Evolutionary conservation across 345 rosid species (phyloP).

Genomic region (Syzygium jambos): DNA sequence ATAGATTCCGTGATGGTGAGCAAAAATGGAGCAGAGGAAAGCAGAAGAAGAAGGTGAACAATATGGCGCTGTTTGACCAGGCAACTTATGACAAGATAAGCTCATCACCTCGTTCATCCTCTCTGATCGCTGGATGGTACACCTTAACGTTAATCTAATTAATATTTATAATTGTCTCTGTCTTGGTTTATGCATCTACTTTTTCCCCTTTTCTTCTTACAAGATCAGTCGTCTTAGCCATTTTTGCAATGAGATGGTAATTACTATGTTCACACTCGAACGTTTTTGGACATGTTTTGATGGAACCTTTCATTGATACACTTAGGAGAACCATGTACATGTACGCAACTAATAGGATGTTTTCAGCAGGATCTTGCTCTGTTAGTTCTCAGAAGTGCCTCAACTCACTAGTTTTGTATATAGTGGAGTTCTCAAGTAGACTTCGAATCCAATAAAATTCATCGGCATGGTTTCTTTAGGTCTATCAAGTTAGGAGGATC

Average conservation of each 20-base stretch:
- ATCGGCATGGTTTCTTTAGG: neutral
- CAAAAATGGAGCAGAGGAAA: constrained; percentile 16
- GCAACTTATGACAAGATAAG: constrained; percentile 37
- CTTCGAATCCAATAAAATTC: neutral
- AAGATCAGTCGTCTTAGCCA: neutral
- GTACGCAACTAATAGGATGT: neutral
- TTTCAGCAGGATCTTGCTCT: neutral
- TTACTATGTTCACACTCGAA: neutral
- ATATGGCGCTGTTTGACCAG: constrained; percentile 46
- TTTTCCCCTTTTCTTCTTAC: neutral
- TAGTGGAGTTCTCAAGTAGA: neutral
- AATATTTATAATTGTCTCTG: neutral
- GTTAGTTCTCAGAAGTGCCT: neutral
- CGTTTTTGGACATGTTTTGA: neutral
- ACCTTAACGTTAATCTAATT: neutral
- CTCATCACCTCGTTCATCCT: constrained; percentile 28
- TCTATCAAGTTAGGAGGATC: neutral
- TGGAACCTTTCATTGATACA: neutral
- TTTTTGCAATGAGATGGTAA: neutral
- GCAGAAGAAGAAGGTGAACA: constrained; percentile 7
- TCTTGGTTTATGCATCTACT: neutral
- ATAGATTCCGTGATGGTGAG: neutral
- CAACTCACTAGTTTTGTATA: neutral
- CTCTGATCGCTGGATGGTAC: constrained; percentile 36
- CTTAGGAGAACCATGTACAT: too few species aligned